A percentile compares a stretch with the other conserved stretches of the same genome.
These are phyloP conservation scores for Saccharum spontaneum DNA, from an alignment of 176 grass and related monocot species.

Conservation along the genomic window DNA sequence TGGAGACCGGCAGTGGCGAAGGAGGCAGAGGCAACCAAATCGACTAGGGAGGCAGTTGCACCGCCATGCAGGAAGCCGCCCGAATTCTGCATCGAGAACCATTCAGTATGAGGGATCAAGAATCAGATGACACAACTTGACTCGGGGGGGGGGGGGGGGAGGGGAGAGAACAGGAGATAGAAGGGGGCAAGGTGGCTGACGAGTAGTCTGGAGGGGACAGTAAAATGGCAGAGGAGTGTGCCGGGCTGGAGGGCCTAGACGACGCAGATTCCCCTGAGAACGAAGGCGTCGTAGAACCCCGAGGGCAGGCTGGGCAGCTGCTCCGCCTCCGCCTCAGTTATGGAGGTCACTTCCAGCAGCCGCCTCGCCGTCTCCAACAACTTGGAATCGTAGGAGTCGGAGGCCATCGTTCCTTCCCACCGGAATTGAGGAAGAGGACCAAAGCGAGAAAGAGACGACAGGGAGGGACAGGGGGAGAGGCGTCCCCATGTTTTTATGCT, in stretches of 20 bases:
- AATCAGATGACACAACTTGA: background rate
- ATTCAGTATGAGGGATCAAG: background rate
- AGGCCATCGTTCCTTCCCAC: background rate
- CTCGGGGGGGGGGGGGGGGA: too few species aligned
- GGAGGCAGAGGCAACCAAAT: conserved; percentile 71
- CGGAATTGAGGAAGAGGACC: too few species aligned
- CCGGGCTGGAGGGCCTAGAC: conserved; percentile 60
- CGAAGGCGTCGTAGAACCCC: conserved; percentile 90
- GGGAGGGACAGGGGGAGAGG: too few species aligned
- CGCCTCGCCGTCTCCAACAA: conserved; percentile 53
- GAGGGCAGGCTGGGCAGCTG: conserved; percentile 43
- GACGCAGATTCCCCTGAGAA: conserved; percentile 75
- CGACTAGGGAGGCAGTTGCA: conserved; percentile 77
- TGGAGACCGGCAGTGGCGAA: conserved; percentile 66
- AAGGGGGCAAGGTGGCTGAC: conserved; percentile 15
- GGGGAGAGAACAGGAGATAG: background rate
- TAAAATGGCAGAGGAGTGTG: conserved; percentile 72
- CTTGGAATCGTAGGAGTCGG: background rate
- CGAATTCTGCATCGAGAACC: conserved; percentile 43
- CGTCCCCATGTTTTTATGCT: too few species aligned
- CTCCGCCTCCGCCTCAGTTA: conserved; percentile 14
- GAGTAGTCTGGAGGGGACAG: conserved; percentile 79
- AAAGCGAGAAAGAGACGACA: too few species aligned
- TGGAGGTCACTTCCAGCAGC: conserved; percentile 51
- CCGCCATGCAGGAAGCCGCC: conserved; percentile 92